Evolutionary conservation across 108 stramenopile genomes (phyloP), one percentile per base, ranked within the genome.

Genomic region (Mediolabrus comicus): DNA sequence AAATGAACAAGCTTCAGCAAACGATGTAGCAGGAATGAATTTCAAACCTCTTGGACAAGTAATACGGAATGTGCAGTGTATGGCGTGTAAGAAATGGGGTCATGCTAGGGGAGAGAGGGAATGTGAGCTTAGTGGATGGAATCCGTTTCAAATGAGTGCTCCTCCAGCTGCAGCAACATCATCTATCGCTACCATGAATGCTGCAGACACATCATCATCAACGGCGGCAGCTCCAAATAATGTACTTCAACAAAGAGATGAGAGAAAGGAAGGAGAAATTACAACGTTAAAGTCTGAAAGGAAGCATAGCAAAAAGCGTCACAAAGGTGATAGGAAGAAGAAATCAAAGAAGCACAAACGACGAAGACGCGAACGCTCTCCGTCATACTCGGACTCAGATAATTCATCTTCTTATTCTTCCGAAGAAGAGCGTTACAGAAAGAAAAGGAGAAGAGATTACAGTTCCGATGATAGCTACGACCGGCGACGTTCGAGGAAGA

Each of bases 51-150:
- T 94, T 54, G 92, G 92, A 10, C 69, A 84, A 39, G 87, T 91
- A 35, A 54, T 94, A 27, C 74, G 90, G 26, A 91, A 94, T 68
- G 89, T 94, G 24, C 76, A 83, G 25, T 94, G 92, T 65, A 51
- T 94, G 59, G 80, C 74, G 7, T 94, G 92, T 68, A 88, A 88
- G 12, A 54, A 85, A 11, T 94, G 92, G 90, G 92, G 92, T n/a
- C 92, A 94, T 77, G 51, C 77, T 5, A 56, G 80, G 63, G 92
- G 92, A 5, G 92, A 94, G 62, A 67, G 90, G 26, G 92, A 94
- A 59, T 94, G 92, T 74, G 57, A 62, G 24, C 54, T 77, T 17
- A 86, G 75, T 65, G 92, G 92, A 38, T 94, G 92, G 92, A 74
- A 94, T 86, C 92, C 92, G 7, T 94, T 94, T 71, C 64, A 63